Percentiles rank a stretch among this genome's conserved stretches.
Conservation (phyloP, 176 grass and related monocot species). For the Oryza glaberrima region DNA sequence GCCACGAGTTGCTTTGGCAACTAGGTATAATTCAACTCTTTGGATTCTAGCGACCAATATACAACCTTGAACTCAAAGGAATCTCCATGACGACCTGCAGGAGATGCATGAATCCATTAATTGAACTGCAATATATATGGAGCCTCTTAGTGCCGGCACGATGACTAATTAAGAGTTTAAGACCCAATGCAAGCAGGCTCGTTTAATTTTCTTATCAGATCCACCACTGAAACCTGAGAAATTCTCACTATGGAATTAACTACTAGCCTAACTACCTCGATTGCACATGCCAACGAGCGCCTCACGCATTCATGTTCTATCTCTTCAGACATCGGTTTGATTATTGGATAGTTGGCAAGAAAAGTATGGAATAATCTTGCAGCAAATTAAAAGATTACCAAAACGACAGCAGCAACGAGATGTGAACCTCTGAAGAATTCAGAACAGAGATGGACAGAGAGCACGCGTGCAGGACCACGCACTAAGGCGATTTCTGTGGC, state of each 20-base stretch:
- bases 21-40: conserved; percentile 10
- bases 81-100: conserved; percentile 13
- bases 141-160: conserved; percentile 3
- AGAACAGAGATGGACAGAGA: not conserved
- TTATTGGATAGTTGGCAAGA: not conserved
- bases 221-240: not conserved
- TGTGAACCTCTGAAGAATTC: not conserved
- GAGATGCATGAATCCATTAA: not conserved
- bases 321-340: not conserved
- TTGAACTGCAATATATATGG: not conserved
- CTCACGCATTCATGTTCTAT: not conserved
- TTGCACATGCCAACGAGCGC: conserved; percentile 8
- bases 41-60: conserved; percentile 10
- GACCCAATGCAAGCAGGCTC: not conserved
- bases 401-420: not conserved
- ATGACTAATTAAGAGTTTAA: not conserved
- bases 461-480: not conserved
- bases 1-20: not conserved
- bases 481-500: conserved; percentile 4
- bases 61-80: conserved; percentile 18
- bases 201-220: too few species aligned
- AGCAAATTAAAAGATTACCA: not conserved
- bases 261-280: not conserved
- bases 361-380: not conserved
- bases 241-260: not conserved